phyloP scores from a whole-genome alignment of 345 rosid genomes.

The Raphanus sativus region DNA sequence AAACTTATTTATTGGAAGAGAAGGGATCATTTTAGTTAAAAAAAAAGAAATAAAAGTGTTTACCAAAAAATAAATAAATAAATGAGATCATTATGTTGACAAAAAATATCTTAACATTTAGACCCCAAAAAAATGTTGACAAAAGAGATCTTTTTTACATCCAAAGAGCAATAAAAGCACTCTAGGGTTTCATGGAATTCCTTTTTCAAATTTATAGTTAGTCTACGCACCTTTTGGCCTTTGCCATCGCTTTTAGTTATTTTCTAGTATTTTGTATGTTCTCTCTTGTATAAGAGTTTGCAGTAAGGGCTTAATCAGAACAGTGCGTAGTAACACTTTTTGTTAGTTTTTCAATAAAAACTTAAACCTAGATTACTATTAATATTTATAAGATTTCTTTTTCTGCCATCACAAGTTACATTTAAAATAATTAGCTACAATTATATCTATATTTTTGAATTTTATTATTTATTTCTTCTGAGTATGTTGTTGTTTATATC shows the following conservation, averaged over 20 bases:
- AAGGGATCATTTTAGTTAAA: not conserved
- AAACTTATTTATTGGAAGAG: not conserved
- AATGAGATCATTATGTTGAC: not conserved
- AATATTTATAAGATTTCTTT: no score
- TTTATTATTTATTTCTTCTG: not conserved
- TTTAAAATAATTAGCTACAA: not conserved
- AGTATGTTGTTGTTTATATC: not conserved
- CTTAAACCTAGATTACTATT: not conserved
- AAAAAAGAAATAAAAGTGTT: not conserved
- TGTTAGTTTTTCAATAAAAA: no score
- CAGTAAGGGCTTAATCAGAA: not conserved
- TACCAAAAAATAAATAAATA: no score
- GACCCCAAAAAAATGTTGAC: no score
- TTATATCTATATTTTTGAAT: no score
- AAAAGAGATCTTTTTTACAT: constrained; percentile 8
- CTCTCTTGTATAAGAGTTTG: constrained; percentile 23
- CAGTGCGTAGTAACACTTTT: not conserved
- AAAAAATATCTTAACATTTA: not conserved
- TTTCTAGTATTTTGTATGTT: not conserved
- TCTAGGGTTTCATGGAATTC: constrained; percentile 29
- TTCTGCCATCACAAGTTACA: not conserved
- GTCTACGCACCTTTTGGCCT: not conserved
- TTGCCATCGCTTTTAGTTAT: not conserved
- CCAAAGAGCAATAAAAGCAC: constrained; percentile 24
- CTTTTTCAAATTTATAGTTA: not conserved